A percentile compares a stretch with the other conserved stretches of the same genome.
Evolutionary conservation across 2,329 filamentous ascomycete genomes (phyloP).

Genomic region (Monilinia fructicola): DNA sequence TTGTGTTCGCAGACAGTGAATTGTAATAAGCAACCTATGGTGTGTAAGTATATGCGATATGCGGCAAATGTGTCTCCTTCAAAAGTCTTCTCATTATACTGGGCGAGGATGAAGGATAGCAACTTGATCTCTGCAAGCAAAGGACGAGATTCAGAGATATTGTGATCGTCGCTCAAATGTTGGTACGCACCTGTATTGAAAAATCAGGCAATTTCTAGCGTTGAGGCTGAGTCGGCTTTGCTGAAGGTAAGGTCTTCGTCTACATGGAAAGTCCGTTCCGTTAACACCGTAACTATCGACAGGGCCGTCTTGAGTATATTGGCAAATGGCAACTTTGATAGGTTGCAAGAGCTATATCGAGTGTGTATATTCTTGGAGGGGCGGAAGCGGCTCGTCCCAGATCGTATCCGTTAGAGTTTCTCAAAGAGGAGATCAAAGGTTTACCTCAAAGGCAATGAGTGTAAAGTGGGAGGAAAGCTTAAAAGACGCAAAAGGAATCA

Average conservation of each 20-base stretch:
- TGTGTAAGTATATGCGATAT: constrained; percentile 7
- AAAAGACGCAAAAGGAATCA: not conserved
- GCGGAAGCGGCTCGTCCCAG: constrained; percentile 9
- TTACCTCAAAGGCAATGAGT: not conserved
- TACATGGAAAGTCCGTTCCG: constrained; percentile 1
- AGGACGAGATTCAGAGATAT: not conserved
- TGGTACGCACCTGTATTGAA: constrained; percentile 7
- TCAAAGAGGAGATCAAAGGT: not conserved
- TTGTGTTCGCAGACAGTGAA: not conserved
- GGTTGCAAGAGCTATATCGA: not conserved
- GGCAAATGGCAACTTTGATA: not conserved
- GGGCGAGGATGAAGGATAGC: constrained; percentile 10
- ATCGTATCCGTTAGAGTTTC: not conserved
- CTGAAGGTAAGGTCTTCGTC: constrained; percentile 14
- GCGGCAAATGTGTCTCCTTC: not conserved
- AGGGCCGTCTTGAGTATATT: not conserved
- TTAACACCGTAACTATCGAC: constrained; percentile 10
- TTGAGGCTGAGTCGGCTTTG: constrained; percentile 9
- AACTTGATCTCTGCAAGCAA: constrained; percentile 1
- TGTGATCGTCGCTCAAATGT: not conserved
- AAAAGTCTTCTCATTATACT: not conserved
- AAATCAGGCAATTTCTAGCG: not conserved
- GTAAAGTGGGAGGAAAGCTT: not conserved
- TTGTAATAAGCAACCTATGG: not conserved
- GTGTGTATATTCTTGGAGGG: not conserved